Conservation (phyloP, 805 yeast species). For the Candida tibetensis region DNA sequence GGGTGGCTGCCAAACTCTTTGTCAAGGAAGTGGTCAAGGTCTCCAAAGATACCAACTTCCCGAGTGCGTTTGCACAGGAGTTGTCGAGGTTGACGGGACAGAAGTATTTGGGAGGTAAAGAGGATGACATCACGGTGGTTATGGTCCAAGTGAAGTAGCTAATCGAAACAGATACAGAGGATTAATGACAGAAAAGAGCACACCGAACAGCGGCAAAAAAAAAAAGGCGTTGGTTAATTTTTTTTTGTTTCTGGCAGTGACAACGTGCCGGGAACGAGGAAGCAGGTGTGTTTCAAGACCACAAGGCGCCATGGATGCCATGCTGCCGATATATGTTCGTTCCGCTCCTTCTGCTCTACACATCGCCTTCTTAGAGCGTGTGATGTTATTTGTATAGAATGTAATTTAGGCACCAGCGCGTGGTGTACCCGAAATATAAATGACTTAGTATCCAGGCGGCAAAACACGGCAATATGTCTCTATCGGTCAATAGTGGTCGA, state of each 20-base stretch:
- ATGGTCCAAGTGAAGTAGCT: conserved; percentile 55
- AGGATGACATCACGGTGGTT: conserved; percentile 88
- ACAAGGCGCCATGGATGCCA: too few relatives aligned
- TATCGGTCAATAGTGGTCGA: conserved; percentile 1
- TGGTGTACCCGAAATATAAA: too few relatives aligned
- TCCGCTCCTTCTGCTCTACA: too few relatives aligned
- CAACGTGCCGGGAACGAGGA: too few relatives aligned
- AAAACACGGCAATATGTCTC: neutral
- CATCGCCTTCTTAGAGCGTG: too few relatives aligned
- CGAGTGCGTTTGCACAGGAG: conserved; percentile 85
- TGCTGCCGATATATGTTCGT: too few relatives aligned
- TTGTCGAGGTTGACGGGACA: conserved; percentile 63
- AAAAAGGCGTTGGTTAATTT: neutral
- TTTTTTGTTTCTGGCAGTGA: too few relatives aligned
- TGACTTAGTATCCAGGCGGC: neutral
- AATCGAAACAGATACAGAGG: neutral
- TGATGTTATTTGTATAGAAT: too few relatives aligned
- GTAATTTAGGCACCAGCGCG: too few relatives aligned
- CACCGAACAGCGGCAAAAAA: neutral
- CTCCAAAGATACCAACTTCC: conserved; percentile 69
- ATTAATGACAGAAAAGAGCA: neutral
- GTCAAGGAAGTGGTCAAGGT: conserved; percentile 66
- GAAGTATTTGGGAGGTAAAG: conserved; percentile 85
- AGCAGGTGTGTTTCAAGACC: too few relatives aligned
- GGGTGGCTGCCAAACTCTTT: conserved; percentile 49